These are phyloP conservation scores for Rauvolfia tetraphylla DNA, from an alignment of 257 asterid species.

Conservation along the genomic window DNA sequence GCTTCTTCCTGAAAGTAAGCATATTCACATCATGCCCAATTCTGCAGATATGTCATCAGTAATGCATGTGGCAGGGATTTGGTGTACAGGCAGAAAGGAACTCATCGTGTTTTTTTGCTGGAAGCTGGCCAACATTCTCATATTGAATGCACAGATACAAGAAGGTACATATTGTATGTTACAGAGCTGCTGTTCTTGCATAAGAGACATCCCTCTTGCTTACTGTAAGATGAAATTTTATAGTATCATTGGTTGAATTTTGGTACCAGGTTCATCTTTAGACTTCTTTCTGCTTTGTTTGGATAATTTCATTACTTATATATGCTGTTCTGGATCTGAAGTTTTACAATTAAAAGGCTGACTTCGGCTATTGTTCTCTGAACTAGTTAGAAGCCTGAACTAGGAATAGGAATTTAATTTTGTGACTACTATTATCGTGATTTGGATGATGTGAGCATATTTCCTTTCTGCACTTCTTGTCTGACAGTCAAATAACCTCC, in stretches of 20 bases:
- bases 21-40: conserved; percentile 7
- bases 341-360: not conserved
- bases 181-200: not conserved
- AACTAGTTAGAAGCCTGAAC: not conserved
- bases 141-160: conserved; percentile 79
- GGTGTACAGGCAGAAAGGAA: conserved; percentile 93
- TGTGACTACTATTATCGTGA: not conserved
- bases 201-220: not conserved
- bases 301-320: not conserved
- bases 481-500: not conserved
- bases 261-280: not conserved
- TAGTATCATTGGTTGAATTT: not conserved
- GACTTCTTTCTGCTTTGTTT: not conserved
- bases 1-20: not conserved
- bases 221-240: not conserved
- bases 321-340: not conserved
- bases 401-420: not conserved
- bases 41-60: conserved; percentile 78
- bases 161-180: conserved; percentile 45
- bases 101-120: conserved; percentile 55
- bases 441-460: not conserved
- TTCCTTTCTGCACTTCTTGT: not conserved
- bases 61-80: conserved; percentile 82
- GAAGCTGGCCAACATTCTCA: conserved; percentile 73
- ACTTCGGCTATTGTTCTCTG: not conserved